phyloP scores from a whole-genome alignment of 1,284 basidiomycete species.

The Trametes sp. region DNA sequence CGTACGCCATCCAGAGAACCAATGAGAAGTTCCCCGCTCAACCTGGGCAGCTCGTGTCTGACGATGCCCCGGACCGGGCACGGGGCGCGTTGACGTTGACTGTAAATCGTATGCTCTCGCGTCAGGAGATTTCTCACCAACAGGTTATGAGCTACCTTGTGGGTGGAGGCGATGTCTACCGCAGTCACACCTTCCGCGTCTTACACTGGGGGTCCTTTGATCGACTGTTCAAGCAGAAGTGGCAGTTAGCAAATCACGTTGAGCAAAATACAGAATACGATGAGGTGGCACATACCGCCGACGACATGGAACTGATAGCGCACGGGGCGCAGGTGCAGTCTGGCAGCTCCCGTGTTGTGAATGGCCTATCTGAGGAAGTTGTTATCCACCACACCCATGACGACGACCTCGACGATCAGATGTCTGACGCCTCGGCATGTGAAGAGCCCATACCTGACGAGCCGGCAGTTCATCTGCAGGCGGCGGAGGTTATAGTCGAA shows the following conservation, averaged over 20 bases:
- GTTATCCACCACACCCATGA: no score
- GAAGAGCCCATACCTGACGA: no score
- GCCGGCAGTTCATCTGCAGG: no score
- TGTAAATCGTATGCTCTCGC: conserved; percentile 12
- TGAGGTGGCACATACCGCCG: no score
- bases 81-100: neutral
- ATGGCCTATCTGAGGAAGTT: no score
- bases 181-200: neutral
- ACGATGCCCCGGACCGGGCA: neutral
- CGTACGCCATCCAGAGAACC: conserved; percentile 3
- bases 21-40: neutral
- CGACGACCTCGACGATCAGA: no score
- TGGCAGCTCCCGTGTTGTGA: no score
- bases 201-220: conserved; percentile 8
- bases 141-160: conserved; percentile 22
- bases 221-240: neutral
- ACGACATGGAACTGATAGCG: no score
- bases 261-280: neutral
- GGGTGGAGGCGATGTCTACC: conserved; percentile 12
- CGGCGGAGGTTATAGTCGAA: neutral
- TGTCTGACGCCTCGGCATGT: no score
- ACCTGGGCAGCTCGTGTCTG: neutral
- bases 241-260: neutral
- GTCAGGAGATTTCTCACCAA: conserved; percentile 16
- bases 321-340: no score